A percentile compares a stretch with the other conserved stretches of the same genome.
These are phyloP conservation scores for Claviceps humidiphila DNA, from an alignment of 2,329 filamentous ascomycete species.

Conservation along the genomic window DNA sequence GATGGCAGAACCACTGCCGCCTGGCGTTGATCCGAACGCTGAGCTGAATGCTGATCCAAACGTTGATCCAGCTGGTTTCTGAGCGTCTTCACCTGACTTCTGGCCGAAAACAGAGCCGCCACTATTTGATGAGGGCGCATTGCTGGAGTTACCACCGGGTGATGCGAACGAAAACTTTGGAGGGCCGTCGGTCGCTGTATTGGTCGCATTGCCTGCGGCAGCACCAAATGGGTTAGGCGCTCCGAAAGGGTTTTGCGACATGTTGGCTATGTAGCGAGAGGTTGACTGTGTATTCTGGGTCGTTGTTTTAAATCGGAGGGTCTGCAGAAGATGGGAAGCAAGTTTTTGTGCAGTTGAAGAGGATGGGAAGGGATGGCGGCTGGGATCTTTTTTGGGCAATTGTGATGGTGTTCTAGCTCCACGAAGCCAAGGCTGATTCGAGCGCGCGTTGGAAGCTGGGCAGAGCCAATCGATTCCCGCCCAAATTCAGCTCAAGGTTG, in stretches of 20 bases:
- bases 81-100: constrained; percentile 13
- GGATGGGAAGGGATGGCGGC: not conserved
- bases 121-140: constrained; percentile 16
- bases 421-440: constrained; percentile 1
- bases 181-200: constrained; percentile 16
- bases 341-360: not conserved
- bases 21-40: too few species aligned
- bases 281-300: not conserved
- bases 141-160: constrained; percentile 13
- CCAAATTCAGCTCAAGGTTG: too few species aligned
- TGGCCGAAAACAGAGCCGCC: constrained; percentile 20
- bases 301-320: not conserved
- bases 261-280: constrained; percentile 11
- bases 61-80: constrained; percentile 16
- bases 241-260: constrained; percentile 27
- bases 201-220: constrained; percentile 20
- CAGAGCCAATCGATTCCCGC: not conserved
- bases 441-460: not conserved
- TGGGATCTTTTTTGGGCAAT: constrained; percentile 5
- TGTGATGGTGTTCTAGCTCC: constrained; percentile 4
- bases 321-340: not conserved
- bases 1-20: too few species aligned
- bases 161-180: constrained; percentile 30
- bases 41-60: constrained; percentile 8
- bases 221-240: constrained; percentile 20